Conservation (phyloP, 1,139 yeast species). For the Candida sanyaensis region DNA sequence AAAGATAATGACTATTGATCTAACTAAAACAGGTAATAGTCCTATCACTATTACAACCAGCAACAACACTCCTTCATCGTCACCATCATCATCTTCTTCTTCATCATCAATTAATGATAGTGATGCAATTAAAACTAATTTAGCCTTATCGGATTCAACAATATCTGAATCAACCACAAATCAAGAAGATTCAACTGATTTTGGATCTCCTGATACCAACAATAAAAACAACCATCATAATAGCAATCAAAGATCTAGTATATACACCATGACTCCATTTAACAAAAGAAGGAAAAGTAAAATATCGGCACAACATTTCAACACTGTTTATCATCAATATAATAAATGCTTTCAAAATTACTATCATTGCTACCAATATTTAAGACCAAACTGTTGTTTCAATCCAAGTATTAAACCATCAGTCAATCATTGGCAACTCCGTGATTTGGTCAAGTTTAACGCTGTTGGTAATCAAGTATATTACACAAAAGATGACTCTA, state of each 20-base stretch:
- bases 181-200: neutral
- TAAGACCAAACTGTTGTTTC: conserved; percentile 40
- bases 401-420: conserved; percentile 31
- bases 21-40: neutral
- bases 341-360: conserved; percentile 47
- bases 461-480: conserved; percentile 28
- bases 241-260: neutral
- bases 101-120: neutral
- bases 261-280: neutral
- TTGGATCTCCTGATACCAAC: neutral
- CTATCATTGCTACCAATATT: conserved; percentile 42
- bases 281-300: conserved; percentile 4
- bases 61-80: neutral
- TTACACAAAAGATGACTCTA: conserved; percentile 35
- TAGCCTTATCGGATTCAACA: neutral
- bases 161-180: neutral
- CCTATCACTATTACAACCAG: neutral
- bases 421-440: conserved; percentile 82
- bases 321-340: conserved; percentile 18
- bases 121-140: neutral
- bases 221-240: neutral
- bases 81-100: neutral
- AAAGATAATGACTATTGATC: conserved; percentile 1
- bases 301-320: neutral
- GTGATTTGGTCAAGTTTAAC: conserved; percentile 66